Evolutionary conservation across 1,284 basidiomycete genomes (phyloP), one percentile per base, ranked within the genome.

Genomic region (Ganoderma boninense): DNA sequence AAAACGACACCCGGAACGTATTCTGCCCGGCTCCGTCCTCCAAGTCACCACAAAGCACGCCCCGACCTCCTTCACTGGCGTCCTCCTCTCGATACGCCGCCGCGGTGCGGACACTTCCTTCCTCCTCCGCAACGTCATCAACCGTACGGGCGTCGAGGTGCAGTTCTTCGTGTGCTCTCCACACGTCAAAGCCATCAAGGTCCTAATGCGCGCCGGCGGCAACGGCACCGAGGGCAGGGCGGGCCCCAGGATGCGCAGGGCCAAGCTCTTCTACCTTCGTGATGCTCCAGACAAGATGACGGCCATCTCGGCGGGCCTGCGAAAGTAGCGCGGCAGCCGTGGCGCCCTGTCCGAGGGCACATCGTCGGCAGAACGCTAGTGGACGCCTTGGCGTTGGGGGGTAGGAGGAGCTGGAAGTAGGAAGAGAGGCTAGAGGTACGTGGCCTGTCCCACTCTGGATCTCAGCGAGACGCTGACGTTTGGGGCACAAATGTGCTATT

Each of bases 111-210:
- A 95, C 82, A 96, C 95, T 32, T 91, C 89, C 44, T 95, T 98
- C 79, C 85, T 91, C 63, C 82, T 98, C 64, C 88, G 97, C 72
- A 98, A 97, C 82, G 88, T 97, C 75, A 88, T 98, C 69, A 93
- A 95, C 77, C 87, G 94, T 74, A 95, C 92, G 13, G 96, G 96
- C 20, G 92, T 97, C 46, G 96, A 98, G 85, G 92, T 95, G 91
- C 92, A 92, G 77, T 95, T 95, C 83, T 95, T 92, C 79, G 89
- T 92, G 71, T 91, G 89, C 79, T 93, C 91, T 65, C 96, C 97
- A 40, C 88, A 94, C 79, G 80, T 98, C 81, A 96, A 95, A 85
- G 90, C 92, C 69, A 92, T 98, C 81, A 91, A 91, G 82, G 84
- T 97, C 65, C 80, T 93, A 67, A 87, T 89, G 82, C 84, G 83